Conservation (phyloP, 306 rosid genomes). For the Bauhinia variegata region DNA sequence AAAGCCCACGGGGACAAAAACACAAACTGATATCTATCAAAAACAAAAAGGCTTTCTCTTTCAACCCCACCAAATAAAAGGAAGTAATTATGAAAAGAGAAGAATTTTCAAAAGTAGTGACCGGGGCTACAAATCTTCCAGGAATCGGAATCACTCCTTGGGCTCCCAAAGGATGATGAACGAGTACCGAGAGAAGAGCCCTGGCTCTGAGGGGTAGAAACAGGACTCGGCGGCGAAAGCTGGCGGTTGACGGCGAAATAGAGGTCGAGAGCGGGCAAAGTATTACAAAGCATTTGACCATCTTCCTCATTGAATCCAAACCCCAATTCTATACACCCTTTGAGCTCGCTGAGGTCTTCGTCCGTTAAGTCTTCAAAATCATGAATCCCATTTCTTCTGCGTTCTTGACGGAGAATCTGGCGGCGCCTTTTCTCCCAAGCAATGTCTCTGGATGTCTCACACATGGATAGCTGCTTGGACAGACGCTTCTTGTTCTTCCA, state of each 20-base stretch:
- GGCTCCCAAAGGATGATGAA: conserved; percentile 54
- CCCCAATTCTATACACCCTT: conserved; percentile 84
- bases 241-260: conserved; percentile 89
- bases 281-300: conserved; percentile 67
- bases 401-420: conserved; percentile 54
- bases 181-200: conserved; percentile 55
- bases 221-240: conserved; percentile 47
- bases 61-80: neutral
- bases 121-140: conserved; percentile 93
- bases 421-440: conserved; percentile 84
- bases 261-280: conserved; percentile 92
- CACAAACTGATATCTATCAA: no score
- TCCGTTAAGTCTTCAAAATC: conserved; percentile 54
- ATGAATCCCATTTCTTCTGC: conserved; percentile 36
- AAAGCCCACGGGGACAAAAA: neutral
- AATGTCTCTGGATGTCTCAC: conserved; percentile 54
- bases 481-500: conserved; percentile 50
- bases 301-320: conserved; percentile 93
- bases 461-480: conserved; percentile 60
- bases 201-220: conserved; percentile 59
- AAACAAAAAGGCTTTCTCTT: neutral
- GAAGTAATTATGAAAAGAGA: neutral
- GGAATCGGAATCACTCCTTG: conserved; percentile 60
- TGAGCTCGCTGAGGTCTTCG: conserved; percentile 79
- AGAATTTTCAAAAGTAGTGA: neutral